Percentiles rank a stretch among this genome's conserved stretches.
phyloP scores from a whole-genome alignment of 495 filamentous ascomycete genomes.

The Penicillium coffeae region DNA sequence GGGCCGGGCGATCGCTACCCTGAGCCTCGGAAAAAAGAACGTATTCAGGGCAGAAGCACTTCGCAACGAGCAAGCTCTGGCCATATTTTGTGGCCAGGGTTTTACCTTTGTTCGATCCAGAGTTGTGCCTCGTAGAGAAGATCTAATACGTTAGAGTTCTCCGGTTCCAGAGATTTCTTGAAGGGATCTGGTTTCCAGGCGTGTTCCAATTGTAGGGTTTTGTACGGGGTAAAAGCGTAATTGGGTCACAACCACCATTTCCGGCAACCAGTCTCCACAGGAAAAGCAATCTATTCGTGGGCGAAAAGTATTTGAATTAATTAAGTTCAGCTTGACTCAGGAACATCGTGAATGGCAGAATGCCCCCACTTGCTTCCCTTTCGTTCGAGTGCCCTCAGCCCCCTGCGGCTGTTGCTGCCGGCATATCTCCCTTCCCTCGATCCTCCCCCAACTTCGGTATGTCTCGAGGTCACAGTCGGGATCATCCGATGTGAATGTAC shows the following conservation, averaged over 20 bases:
- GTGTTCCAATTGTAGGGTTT: not conserved
- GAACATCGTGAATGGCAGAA: conserved; percentile 20
- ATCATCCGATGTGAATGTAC: not conserved
- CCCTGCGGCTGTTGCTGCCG: conserved; percentile 16
- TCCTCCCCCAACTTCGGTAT: conserved; percentile 3
- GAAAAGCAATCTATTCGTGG: conserved; percentile 19
- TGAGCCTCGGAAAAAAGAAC: not conserved
- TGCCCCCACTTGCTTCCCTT: conserved; percentile 10
- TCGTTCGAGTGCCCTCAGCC: conserved; percentile 2
- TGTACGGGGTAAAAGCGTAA: not conserved
- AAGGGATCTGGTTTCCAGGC: too few species aligned
- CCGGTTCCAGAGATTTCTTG: too few species aligned
- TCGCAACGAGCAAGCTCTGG: too few species aligned
- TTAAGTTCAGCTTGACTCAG: conserved; percentile 27
- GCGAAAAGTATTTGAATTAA: conserved; percentile 19
- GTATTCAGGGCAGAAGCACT: too few species aligned
- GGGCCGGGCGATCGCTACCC: not conserved
- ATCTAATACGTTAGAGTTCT: too few species aligned
- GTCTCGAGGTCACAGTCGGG: conserved; percentile 1
- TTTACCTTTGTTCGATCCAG: too few species aligned
- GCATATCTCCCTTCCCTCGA: conserved; percentile 1
- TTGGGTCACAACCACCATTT: conserved; percentile 6
- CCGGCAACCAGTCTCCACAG: conserved; percentile 5
- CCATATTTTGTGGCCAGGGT: too few species aligned
- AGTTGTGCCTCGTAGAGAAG: too few species aligned